Evolutionary conservation across 1,284 basidiomycete genomes (phyloP), one percentile per base, ranked within the genome.

Genomic region (Gomphus bonarii): DNA sequence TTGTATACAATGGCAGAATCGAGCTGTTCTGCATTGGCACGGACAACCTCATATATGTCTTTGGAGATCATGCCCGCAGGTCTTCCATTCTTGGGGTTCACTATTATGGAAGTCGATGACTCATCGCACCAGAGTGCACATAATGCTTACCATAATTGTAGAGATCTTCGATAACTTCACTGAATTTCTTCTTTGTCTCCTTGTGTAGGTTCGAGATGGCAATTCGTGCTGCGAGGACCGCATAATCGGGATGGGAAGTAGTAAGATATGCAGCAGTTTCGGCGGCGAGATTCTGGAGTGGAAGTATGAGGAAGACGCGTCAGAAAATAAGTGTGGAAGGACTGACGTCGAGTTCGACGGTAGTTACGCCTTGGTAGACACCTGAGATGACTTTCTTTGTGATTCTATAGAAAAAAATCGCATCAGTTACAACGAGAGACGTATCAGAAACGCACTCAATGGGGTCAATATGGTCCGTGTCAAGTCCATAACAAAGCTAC

Each of bases 201-300:
- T 99, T 99, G 81, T 99, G 97, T 20, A 99, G 75, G 73, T 99
- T 99, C 61, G 93, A 97, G 67, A 99, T 95, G 60, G 95, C 95
- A 58, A 99, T 98, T 63, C 97, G 91, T 14, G 97, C 97, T 11
- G 97, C 97, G 59, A 99, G 89, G 60, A 99, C 88, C 31, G 97
- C 95, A 66, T 99, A 99, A 71, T 99, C 97, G 11, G 95, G 95
- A 69, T 95, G 94, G 64, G 90, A 91, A 33, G 95, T 97, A 2
- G 97, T 98, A 64, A 98, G 85, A 72, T 90, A 97, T 1, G 97
- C 97, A 18, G 97, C 94, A 3, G 97, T 99, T 75, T 99, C 94
- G 5, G 95, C 91, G 1, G 92, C 91, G 49, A 95, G 84, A 69
- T 94, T 95, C 88, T 93, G 58, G 14, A 42, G 42, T 38, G 16